Evolutionary conservation across 2,329 filamentous ascomycete species (phyloP), one percentile per base, ranked within the genome.

Genomic region (Fusarium bulbicola): DNA sequence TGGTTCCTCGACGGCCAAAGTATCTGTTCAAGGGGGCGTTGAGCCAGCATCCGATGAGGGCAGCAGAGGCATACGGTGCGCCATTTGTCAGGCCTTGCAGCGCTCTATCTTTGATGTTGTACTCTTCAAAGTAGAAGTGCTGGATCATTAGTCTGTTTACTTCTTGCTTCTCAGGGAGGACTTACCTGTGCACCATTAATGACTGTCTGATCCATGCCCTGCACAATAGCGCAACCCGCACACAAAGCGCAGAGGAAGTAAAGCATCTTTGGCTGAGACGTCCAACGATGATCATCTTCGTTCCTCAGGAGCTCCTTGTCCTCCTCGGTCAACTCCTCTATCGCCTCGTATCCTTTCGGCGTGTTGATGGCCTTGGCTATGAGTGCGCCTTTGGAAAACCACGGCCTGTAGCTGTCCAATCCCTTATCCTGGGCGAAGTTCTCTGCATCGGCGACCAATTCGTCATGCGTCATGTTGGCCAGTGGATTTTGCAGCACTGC

Each of bases 141-240:
- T 84, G 26, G 24, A 28, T 28, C 21, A 10, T 54, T 13, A 54
- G 50, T 40, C 1, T 54, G 6, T 54, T 61, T 58, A 75, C 15
- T 7, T 54, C 20, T 54, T 12, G 20, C 13, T 28, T 30, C 15
- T 42, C 6, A 18, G 6, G 13, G 14, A 42, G 37, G 39, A 57
- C n/a, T 20, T 74, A 76, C 76, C 74, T 77, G 76, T 43, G 90
- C 90, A 46, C 88, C 88, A 72, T 90, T 90, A 66, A 84, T 83
- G 54, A 88, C 89, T 6, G 89, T 91, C 79, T 91, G 88, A 72
- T 92, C 89, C 89, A 90, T 92, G 26, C 90, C 89, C 59, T 86
- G 85, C 1, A 88, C 86, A 28, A 88, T 86, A 16, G 88, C 88
- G 59, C 76, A 77, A 82, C 87, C 67, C 26, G 50, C 50, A 54